Conservation (phyloP, 345 rosid genomes). For the Camelina laxa region DNA sequence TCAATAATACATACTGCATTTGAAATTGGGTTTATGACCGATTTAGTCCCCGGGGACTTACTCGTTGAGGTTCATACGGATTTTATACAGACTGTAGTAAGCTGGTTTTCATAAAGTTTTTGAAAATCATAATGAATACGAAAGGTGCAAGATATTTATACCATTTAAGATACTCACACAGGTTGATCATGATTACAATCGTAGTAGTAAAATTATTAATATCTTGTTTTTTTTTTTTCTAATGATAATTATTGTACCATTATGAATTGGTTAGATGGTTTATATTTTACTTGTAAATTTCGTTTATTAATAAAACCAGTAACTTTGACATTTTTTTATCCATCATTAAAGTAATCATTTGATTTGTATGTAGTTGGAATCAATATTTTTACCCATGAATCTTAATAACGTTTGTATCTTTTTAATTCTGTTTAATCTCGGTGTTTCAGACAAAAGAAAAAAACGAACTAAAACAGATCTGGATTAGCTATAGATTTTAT, state of each 20-base stretch:
- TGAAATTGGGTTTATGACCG: not conserved
- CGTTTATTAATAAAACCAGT: not conserved
- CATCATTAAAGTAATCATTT: not conserved
- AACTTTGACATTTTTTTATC: not conserved
- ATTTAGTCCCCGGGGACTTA: not conserved
- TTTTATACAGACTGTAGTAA: not conserved
- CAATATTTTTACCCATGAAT: not conserved
- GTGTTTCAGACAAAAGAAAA: not conserved
- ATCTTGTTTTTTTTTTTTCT: too few relatives aligned
- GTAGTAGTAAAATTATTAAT: not conserved
- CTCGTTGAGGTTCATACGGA: not conserved
- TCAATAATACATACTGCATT: not conserved
- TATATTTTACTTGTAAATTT: not conserved
- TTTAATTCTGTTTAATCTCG: not conserved
- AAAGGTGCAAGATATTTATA: too few relatives aligned
- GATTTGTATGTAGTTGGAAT: slow-evolving; percentile 1
- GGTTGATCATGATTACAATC: not conserved
- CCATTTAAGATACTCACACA: too few relatives aligned
- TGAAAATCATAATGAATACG: too few relatives aligned
- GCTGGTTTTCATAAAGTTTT: too few relatives aligned
- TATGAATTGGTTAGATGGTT: not conserved
- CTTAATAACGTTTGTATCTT: not conserved
- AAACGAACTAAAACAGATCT: slow-evolving; percentile 25
- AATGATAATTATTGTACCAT: not conserved
- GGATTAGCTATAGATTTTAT: slow-evolving; percentile 25